These are phyloP conservation scores for Chrysoporthe austroafricana DNA, from an alignment of 2,329 filamentous ascomycete genomes.

Conservation along the genomic window DNA sequence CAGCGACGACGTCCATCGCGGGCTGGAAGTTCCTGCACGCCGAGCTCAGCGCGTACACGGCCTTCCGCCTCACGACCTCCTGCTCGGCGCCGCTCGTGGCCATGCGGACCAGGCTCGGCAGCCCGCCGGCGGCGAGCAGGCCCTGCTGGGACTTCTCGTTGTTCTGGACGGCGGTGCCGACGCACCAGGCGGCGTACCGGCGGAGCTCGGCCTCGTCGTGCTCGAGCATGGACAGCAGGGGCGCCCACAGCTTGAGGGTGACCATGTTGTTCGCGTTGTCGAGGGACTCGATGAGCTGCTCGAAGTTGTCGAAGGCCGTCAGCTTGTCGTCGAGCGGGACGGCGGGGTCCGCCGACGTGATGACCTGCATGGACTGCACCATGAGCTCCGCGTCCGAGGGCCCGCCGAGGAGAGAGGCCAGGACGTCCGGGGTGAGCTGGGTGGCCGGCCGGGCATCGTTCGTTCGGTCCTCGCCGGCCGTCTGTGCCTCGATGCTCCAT, in stretches of 20 bases:
- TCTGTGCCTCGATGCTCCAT: conserved; percentile 41
- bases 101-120: conserved; percentile 71
- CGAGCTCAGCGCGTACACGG: conserved; percentile 85
- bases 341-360: conserved; percentile 64
- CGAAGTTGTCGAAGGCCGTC: conserved; percentile 90
- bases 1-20: conserved; percentile 70
- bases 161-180: conserved; percentile 95
- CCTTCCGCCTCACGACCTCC: conserved; percentile 77
- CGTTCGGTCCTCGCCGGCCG: conserved; percentile 28
- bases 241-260: conserved; percentile 78
- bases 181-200: conserved; percentile 89
- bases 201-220: conserved; percentile 73
- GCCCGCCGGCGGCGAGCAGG: conserved; percentile 63
- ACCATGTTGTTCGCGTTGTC: conserved; percentile 97
- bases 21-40: conserved; percentile 89
- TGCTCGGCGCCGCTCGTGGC: conserved; percentile 63
- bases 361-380: conserved; percentile 79
- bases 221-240: conserved; percentile 71
- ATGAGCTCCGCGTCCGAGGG: conserved; percentile 92
- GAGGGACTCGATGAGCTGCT: conserved; percentile 87
- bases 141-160: conserved; percentile 84
- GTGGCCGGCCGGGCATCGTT: conserved; percentile 39
- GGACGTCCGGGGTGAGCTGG: conserved; percentile 68
- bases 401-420: conserved; percentile 78
- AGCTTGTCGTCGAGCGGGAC: conserved; percentile 75